Evolutionary conservation across 2,329 filamentous ascomycete genomes (phyloP), one percentile per base, ranked within the genome.

Genomic region (Taxawa tesnikishii): DNA sequence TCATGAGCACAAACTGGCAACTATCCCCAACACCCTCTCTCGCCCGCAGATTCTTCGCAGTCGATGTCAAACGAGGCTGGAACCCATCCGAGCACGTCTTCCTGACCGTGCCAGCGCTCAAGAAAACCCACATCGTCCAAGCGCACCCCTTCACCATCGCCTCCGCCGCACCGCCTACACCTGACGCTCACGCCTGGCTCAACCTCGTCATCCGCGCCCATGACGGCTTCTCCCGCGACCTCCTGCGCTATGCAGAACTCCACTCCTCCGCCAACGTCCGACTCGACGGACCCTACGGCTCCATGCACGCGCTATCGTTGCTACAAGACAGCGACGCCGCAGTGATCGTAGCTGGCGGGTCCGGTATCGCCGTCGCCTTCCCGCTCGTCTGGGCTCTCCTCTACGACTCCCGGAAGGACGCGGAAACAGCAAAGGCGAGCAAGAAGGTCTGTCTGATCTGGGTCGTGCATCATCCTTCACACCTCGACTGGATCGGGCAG

Each of bases 121-220:
- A 65, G 2, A 50, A 53, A 3, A 64, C 59, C 33, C 66, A 76
- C 43, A 46, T 55, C 3, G 47, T 76, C 2, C 75, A 79, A 51
- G 63, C 73, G 0, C 75, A 80, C 45, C 75, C 75, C 0, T 79
- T 79, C 50, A 79, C 73, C 6, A 76, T 80, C 33, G 68, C 73
- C 11, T 78, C 74, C 3, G 63, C 66, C 1, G 71, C 72, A 7
- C 68, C 70, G 3, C 32, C 19, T 26, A n/a, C 28, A 11, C 36
- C 36, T 15, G 40, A 54, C n/a, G 41, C 45, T 9, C 63, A 70
- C 39, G 66, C 65, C 3, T 68, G 60, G 56, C 54, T 78, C 38
- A 60, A 61, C 9, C 63, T 80, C 9, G 60, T 78, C 16, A 69
- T 79, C 38, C 67, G 75, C 38, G 65, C 68, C 4, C 67, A 73